Percentiles rank a stretch among this genome's conserved stretches.
phyloP scores from a whole-genome alignment of 148 eudicot species.

The Camellia granthamiana region DNA sequence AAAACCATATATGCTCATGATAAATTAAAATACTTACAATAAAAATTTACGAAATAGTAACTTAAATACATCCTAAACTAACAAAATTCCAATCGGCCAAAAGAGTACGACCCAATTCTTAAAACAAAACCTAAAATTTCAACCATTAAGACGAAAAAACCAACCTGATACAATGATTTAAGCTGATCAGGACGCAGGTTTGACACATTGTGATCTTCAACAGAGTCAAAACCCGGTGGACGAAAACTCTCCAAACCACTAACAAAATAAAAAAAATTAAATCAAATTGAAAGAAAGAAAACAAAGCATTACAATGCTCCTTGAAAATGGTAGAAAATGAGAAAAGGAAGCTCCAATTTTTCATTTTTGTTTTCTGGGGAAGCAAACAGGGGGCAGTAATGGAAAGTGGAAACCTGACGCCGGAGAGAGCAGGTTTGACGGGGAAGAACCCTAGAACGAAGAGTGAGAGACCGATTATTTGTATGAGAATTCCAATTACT shows the following conservation, averaged over 20 bases:
- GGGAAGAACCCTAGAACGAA: conserved; percentile 91
- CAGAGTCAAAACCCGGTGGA: conserved; percentile 43
- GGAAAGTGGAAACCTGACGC: conserved; percentile 51
- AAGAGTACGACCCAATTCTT: background rate
- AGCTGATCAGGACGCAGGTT: conserved; percentile 54
- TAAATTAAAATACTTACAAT: background rate
- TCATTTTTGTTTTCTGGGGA: background rate
- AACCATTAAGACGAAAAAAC: conserved; percentile 3
- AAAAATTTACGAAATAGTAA: background rate
- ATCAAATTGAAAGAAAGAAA: background rate
- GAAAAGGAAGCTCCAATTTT: background rate
- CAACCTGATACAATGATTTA: conserved; percentile 60
- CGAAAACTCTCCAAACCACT: conserved; percentile 84
- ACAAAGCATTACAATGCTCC: background rate
- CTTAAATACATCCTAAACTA: background rate
- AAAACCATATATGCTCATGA: background rate
- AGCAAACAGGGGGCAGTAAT: conserved; percentile 1
- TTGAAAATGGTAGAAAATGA: background rate
- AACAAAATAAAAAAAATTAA: conserved; percentile 10
- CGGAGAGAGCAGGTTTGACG: conserved; percentile 78
- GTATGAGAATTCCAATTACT: conserved; percentile 47
- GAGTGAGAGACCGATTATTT: conserved; percentile 65
- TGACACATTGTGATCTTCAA: conserved; percentile 34
- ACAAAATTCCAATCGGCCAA: background rate
- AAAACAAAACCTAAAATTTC: background rate